phyloP scores from a whole-genome alignment of 495 filamentous ascomycete genomes.

The Alectoria sarmentosa region DNA sequence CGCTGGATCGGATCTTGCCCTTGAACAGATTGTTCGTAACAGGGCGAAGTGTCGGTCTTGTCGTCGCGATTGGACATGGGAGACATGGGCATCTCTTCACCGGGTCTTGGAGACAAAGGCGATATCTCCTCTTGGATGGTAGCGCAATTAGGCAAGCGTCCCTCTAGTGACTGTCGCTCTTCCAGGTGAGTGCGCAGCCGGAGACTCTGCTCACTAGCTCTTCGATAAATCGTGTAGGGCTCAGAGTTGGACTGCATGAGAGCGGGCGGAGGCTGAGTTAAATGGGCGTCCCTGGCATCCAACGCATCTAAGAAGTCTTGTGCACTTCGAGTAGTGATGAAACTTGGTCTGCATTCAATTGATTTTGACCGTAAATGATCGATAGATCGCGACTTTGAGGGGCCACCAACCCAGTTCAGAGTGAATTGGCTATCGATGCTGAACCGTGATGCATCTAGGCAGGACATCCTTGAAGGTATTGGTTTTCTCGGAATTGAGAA shows the following conservation, averaged over 20 bases:
- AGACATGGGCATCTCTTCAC: not conserved
- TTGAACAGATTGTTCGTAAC: not conserved
- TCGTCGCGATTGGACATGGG: slow-evolving; percentile 16
- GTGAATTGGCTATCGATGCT: slow-evolving; percentile 23
- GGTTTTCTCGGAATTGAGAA: slow-evolving; percentile 27
- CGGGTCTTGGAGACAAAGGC: slow-evolving; percentile 10
- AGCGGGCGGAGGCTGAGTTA: slow-evolving; percentile 15
- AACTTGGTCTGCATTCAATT: slow-evolving; percentile 16
- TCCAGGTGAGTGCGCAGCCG: slow-evolving; percentile 26
- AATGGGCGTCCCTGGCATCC: slow-evolving; percentile 15
- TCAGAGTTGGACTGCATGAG: slow-evolving; percentile 14
- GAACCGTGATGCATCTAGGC: slow-evolving; percentile 21
- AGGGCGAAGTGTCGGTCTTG: no score
- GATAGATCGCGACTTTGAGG: slow-evolving; percentile 14
- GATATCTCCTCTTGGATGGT: slow-evolving; percentile 24
- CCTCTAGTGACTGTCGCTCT: slow-evolving; percentile 23
- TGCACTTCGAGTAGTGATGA: slow-evolving; percentile 20
- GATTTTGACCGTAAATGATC: slow-evolving; percentile 15
- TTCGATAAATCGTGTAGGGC: slow-evolving; percentile 24
- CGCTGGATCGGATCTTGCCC: not conserved
- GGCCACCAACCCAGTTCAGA: slow-evolving; percentile 8
- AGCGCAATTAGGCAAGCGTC: slow-evolving; percentile 21
- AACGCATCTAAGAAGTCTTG: slow-evolving; percentile 27
- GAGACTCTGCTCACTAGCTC: slow-evolving; percentile 27
- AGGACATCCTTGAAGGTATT: slow-evolving; percentile 19